Base-by-base conservation (phyloP, 108 stramenopile genomes). In the Mediolabrus comicus region DNA sequence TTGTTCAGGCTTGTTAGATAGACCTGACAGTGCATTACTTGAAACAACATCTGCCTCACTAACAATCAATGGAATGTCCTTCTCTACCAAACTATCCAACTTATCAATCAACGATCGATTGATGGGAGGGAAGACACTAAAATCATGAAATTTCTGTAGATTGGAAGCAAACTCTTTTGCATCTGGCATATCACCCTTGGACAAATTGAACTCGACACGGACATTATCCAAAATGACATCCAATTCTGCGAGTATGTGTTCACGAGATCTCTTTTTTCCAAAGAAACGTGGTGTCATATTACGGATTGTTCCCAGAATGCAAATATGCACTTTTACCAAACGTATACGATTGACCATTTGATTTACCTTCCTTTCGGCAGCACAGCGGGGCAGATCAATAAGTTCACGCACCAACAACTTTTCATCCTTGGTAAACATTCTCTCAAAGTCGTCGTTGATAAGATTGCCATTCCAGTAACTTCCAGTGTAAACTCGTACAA, bases 341-440 rank as follows among this genome's bases (percentile, higher is more conserved):
- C 84, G 62, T 14, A 86, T 81, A n/a, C 79, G 35, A 55, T 91
- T 92, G n/a, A 92, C 91, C 36, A 94, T 80, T 66, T 94, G 87
- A 69, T 94, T 92, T 59, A 94, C 86, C 67, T 89, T 92, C 10
- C 93, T 55, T 22, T 77, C 76, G 3, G 90, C 87, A 4, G 86
- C 86, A 16, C 59, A 69, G 1, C 62, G 59, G 1, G 86, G 84
- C 2, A 90, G 81, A 24, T 80, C 72, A 19, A 72, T 34, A 34
- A 94, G 67, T 28, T 94, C 93, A 36, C 76, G 79, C 56, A 94
- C 76, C 11, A 94, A 75, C 46, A 87, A 65, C 10, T 72, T 57
- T 68, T 89, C 88, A 61, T 94, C 93, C 85, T 85, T 83, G 29
- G 82, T 73, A 65, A 94, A 91, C 80, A 92, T 64, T 11, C 79